These are phyloP conservation scores for Cardamine chenopodiifolia DNA, from an alignment of 345 rosid genomes.

Conservation along the genomic window DNA sequence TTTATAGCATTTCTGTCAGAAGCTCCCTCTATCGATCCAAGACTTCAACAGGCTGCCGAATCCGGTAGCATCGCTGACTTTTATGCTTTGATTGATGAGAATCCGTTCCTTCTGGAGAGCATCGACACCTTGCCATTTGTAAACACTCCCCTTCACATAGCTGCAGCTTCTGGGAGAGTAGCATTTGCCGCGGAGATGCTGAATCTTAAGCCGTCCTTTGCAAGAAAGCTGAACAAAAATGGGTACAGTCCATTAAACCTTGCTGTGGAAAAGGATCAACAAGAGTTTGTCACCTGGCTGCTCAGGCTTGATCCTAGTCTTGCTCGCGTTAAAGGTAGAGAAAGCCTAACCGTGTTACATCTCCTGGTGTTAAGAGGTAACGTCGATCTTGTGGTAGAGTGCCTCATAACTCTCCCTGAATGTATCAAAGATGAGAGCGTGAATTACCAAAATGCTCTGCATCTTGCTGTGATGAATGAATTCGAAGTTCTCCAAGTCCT, in stretches of 20 bases:
- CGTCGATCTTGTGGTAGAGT: slow-evolving; percentile 16
- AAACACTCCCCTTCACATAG: slow-evolving; percentile 46
- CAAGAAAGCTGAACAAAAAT: slow-evolving; percentile 36
- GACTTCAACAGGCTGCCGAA: slow-evolving; percentile 8
- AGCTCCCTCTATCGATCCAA: slow-evolving; percentile 2
- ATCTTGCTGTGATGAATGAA: slow-evolving; percentile 30
- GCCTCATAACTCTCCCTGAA: slow-evolving; percentile 16
- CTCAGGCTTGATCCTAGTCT: slow-evolving; percentile 13
- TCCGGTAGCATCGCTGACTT: slow-evolving; percentile 15
- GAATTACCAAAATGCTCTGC: slow-evolving; percentile 21
- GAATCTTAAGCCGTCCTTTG: slow-evolving; percentile 46
- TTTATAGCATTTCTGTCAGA: neutral
- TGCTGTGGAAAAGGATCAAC: slow-evolving; percentile 31
- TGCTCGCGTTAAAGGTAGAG: slow-evolving; percentile 29
- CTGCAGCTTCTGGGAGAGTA: slow-evolving; percentile 37
- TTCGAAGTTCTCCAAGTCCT: slow-evolving; percentile 40
- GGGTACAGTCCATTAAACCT: slow-evolving; percentile 45
- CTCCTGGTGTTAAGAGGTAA: slow-evolving; percentile 21
- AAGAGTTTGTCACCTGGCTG: neutral
- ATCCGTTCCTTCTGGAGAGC: neutral
- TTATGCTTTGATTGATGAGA: slow-evolving; percentile 4
- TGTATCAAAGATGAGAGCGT: slow-evolving; percentile 31
- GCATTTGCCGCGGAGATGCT: slow-evolving; percentile 41
- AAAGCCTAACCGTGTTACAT: slow-evolving; percentile 32
- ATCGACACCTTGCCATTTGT: slow-evolving; percentile 10